Conservation (phyloP, 2,329 filamentous ascomycete species). For the Ceratocystiopsis minuta region DNA sequence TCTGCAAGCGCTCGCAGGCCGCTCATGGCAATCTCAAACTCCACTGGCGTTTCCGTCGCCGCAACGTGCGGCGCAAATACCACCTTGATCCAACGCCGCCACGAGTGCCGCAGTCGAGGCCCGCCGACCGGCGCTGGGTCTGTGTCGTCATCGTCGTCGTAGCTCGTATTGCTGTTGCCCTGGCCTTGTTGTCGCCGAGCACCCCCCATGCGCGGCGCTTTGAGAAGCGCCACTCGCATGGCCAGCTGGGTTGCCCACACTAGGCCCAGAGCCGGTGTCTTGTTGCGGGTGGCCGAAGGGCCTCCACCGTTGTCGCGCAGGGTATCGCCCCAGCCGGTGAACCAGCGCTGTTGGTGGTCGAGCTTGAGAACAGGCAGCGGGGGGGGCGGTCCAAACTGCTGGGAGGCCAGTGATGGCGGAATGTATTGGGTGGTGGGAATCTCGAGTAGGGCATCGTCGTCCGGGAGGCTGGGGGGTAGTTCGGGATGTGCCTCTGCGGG, state of each 20-base stretch:
- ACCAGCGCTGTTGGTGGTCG: conserved; percentile 84
- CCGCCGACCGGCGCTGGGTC: conserved; percentile 16
- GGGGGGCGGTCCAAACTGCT: conserved; percentile 7
- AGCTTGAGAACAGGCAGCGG: conserved; percentile 43
- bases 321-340: conserved; percentile 84
- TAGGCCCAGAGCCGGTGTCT: conserved; percentile 73
- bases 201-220: conserved; percentile 31
- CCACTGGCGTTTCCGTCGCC: conserved; percentile 33
- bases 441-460: too few species aligned
- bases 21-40: conserved; percentile 58
- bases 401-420: conserved; percentile 9
- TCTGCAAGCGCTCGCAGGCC: conserved; percentile 26
- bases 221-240: conserved; percentile 64
- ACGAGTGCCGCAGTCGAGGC: conserved; percentile 18
- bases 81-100: conserved; percentile 67
- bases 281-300: conserved; percentile 29
- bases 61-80: conserved; percentile 70
- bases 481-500: conserved; percentile 3
- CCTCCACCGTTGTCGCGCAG: conserved; percentile 27
- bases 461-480: too few species aligned
- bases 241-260: conserved; percentile 86
- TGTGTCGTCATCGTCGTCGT: conserved; percentile 10
- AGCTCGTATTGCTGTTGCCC: conserved; percentile 11
- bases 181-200: conserved; percentile 23
- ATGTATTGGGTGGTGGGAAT: conserved; percentile 3